Evolutionary conservation across 306 rosid genomes (phyloP).

Genomic region (Oemleria cerasiformis): DNA sequence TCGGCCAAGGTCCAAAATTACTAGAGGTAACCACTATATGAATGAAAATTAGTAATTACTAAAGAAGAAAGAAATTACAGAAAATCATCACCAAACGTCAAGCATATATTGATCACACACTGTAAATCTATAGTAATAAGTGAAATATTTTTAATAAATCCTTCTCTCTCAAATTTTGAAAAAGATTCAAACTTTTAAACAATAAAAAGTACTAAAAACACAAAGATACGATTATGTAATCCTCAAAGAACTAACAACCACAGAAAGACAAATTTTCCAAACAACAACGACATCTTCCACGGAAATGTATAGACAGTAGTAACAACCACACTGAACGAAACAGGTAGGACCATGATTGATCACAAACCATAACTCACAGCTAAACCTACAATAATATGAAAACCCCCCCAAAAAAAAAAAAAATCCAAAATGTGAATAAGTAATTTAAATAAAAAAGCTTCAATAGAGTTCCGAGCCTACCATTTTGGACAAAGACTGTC

Average conservation of each 20-base stretch:
- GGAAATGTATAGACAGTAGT: neutral
- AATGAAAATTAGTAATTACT: neutral
- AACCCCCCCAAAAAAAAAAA: conserved; percentile 2
- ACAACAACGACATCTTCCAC: neutral
- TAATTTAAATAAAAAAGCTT: conserved; percentile 27
- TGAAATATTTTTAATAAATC: no score
- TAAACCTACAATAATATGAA: neutral
- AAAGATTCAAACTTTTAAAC: neutral
- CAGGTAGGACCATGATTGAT: conserved; percentile 10
- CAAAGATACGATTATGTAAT: neutral
- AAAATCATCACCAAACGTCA: neutral
- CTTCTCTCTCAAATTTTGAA: no score
- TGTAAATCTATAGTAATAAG: neutral
- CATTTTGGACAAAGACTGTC: conserved; percentile 33
- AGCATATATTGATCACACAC: neutral
- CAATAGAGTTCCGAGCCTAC: conserved; percentile 32
- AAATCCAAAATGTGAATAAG: neutral
- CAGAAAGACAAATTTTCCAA: neutral
- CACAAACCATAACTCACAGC: neutral
- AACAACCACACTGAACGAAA: neutral
- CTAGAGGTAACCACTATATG: neutral
- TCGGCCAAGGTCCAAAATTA: neutral
- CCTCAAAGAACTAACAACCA: conserved; percentile 6
- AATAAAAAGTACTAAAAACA: neutral
- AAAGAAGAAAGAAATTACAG: neutral